Percentiles rank a stretch among this genome's conserved stretches.
Conservation (phyloP, 202 grass and related monocot species). For the Tripidium arundinaceum region DNA sequence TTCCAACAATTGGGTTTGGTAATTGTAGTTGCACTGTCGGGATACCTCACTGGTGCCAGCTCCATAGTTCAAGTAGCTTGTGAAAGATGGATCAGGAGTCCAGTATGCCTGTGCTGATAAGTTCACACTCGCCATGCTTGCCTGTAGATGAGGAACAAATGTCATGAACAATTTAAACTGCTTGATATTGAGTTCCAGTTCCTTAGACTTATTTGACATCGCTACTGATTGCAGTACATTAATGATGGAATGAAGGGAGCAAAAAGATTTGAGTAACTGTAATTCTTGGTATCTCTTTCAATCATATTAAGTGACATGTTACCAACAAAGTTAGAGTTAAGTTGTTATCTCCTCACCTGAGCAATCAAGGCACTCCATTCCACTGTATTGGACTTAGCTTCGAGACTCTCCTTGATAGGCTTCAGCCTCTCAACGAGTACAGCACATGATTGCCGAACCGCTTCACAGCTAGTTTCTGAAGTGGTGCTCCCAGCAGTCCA, state of each 20-base stretch:
- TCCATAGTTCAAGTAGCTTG: slow-evolving; percentile 70
- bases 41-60: slow-evolving; percentile 68
- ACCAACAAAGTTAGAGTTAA: neutral
- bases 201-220: neutral
- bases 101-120: slow-evolving; percentile 64
- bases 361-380: slow-evolving; percentile 63
- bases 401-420: slow-evolving; percentile 63
- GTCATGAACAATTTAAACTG: neutral
- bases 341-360: slow-evolving; percentile 40
- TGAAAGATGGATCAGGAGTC: slow-evolving; percentile 49
- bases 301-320: neutral
- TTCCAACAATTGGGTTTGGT: neutral
- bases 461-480: slow-evolving; percentile 76
- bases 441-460: slow-evolving; percentile 50
- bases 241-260: neutral
- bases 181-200: neutral
- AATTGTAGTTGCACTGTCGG: neutral
- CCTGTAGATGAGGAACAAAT: slow-evolving; percentile 35
- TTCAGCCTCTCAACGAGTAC: slow-evolving; percentile 62
- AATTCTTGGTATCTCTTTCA: neutral
- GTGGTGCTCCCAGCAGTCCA: slow-evolving; percentile 67
- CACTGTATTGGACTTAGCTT: slow-evolving; percentile 29
- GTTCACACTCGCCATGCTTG: slow-evolving; percentile 49
- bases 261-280: neutral
- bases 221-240: neutral